Evolutionary conservation across 2,329 filamentous ascomycete species (phyloP).

Genomic region (Alternaria longipes): DNA sequence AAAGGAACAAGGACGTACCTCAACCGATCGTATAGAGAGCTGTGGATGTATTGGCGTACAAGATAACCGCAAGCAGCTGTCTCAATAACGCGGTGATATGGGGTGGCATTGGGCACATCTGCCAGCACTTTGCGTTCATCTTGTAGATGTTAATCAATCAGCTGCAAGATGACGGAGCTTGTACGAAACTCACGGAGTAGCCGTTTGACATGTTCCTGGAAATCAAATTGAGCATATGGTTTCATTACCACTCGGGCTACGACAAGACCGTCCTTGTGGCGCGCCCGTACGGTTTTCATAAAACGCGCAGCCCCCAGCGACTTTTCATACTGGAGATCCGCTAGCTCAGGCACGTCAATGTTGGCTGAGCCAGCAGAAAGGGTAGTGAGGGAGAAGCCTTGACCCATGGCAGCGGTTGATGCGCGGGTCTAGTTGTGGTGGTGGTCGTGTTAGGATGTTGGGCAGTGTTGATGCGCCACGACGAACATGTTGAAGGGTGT

Average conservation of each 20-base stretch:
- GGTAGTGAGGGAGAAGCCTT: slow-evolving; percentile 93
- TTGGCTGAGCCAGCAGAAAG: slow-evolving; percentile 90
- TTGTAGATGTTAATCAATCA: slow-evolving; percentile 48
- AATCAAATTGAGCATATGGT: slow-evolving; percentile 81
- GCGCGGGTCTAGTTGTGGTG: slow-evolving; percentile 14
- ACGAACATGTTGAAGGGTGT: slow-evolving; percentile 39
- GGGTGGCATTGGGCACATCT: slow-evolving; percentile 88
- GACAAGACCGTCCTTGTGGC: slow-evolving; percentile 88
- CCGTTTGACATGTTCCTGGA: slow-evolving; percentile 79
- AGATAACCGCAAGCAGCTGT: slow-evolving; percentile 92
- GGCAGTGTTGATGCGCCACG: slow-evolving; percentile 35
- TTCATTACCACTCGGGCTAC: slow-evolving; percentile 96
- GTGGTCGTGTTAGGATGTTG: slow-evolving; percentile 28
- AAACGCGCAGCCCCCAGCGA: slow-evolving; percentile 91
- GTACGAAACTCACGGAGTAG: slow-evolving; percentile 70
- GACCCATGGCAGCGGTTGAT: slow-evolving; percentile 73
- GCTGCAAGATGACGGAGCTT: too few species aligned
- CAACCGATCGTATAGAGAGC: slow-evolving; percentile 94
- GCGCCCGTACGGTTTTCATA: slow-evolving; percentile 93
- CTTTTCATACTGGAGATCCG: slow-evolving; percentile 90
- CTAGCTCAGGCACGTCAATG: slow-evolving; percentile 91
- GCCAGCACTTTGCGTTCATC: slow-evolving; percentile 81
- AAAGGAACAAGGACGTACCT: slow-evolving; percentile 53
- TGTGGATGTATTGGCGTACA: slow-evolving; percentile 94
- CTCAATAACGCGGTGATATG: slow-evolving; percentile 90